These are phyloP conservation scores for Wickerhamomyces kurtzmanii DNA, from an alignment of 805 yeast species.

Conservation along the genomic window DNA sequence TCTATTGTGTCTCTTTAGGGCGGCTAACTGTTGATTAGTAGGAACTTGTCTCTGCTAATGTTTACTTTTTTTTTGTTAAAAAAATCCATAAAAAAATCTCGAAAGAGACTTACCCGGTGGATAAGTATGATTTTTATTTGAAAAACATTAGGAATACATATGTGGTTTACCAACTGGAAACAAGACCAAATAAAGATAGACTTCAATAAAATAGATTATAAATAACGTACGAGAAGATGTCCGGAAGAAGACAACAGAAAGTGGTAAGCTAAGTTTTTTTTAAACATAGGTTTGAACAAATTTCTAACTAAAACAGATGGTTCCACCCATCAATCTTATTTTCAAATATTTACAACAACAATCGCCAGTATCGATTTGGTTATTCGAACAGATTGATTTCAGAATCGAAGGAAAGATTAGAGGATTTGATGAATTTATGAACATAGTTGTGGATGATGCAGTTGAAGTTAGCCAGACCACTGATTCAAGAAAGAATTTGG, in stretches of 20 bases:
- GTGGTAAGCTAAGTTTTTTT: constrained; percentile 23
- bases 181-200: too few relatives aligned
- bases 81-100: too few relatives aligned
- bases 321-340: constrained; percentile 89
- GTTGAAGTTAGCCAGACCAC: constrained; percentile 52
- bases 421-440: constrained; percentile 98
- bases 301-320: constrained; percentile 25
- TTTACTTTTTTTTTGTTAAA: too few relatives aligned
- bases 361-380: constrained; percentile 74
- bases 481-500: constrained; percentile 42
- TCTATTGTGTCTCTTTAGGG: too few relatives aligned
- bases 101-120: too few relatives aligned
- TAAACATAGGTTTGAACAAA: background rate
- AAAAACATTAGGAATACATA: too few relatives aligned
- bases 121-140: too few relatives aligned
- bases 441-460: constrained; percentile 55
- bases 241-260: constrained; percentile 32
- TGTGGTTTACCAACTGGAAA: too few relatives aligned
- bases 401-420: constrained; percentile 76
- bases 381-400: constrained; percentile 72
- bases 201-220: too few relatives aligned
- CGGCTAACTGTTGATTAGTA: too few relatives aligned
- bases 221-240: constrained; percentile 25
- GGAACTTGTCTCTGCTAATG: too few relatives aligned
- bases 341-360: constrained; percentile 83